These are phyloP conservation scores for Kazachstania bromeliacearum DNA, from an alignment of 805 yeast genomes.

Conservation along the genomic window DNA sequence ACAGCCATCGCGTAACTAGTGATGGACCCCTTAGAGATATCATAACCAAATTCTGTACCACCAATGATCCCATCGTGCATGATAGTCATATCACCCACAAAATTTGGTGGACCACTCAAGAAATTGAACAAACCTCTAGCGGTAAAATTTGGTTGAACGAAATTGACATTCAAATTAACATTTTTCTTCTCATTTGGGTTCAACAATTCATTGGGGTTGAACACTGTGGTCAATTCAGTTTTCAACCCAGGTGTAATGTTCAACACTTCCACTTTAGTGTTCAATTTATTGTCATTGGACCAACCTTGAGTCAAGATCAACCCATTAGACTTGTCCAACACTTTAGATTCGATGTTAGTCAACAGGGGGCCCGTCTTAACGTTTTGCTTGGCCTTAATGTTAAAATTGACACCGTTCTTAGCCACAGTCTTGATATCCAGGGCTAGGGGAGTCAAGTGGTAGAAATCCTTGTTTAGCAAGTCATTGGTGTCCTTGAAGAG, in stretches of 20 bases:
- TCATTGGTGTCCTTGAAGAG: slow-evolving; percentile 87
- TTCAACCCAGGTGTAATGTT: slow-evolving; percentile 93
- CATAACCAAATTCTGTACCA: slow-evolving; percentile 96
- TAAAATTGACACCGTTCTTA: slow-evolving; percentile 92
- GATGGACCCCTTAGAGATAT: slow-evolving; percentile 83
- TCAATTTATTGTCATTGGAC: slow-evolving; percentile 86
- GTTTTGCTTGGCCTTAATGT: slow-evolving; percentile 82
- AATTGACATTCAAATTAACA: slow-evolving; percentile 71
- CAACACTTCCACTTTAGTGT: slow-evolving; percentile 85
- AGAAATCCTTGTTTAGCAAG: slow-evolving; percentile 84
- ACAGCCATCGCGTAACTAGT: slow-evolving; percentile 88
- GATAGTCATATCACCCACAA: slow-evolving; percentile 87
- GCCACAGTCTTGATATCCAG: slow-evolving; percentile 88
- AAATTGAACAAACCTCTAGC: slow-evolving; percentile 93
- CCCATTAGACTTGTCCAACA: slow-evolving; percentile 86
- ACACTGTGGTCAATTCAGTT: slow-evolving; percentile 80
- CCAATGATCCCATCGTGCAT: slow-evolving; percentile 94
- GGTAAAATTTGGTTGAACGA: slow-evolving; percentile 84
- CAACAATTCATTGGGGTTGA: slow-evolving; percentile 78
- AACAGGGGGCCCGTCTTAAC: slow-evolving; percentile 71
- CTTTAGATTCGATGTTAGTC: slow-evolving; percentile 85
- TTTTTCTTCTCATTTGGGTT: slow-evolving; percentile 43
- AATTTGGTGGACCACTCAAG: slow-evolving; percentile 79
- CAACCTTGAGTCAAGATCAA: slow-evolving; percentile 94
- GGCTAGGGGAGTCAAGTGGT: slow-evolving; percentile 79